Evolutionary conservation across 768 basidiomycete species (phyloP), one percentile per base, ranked within the genome.

Genomic region (Tephrocybe sp.): DNA sequence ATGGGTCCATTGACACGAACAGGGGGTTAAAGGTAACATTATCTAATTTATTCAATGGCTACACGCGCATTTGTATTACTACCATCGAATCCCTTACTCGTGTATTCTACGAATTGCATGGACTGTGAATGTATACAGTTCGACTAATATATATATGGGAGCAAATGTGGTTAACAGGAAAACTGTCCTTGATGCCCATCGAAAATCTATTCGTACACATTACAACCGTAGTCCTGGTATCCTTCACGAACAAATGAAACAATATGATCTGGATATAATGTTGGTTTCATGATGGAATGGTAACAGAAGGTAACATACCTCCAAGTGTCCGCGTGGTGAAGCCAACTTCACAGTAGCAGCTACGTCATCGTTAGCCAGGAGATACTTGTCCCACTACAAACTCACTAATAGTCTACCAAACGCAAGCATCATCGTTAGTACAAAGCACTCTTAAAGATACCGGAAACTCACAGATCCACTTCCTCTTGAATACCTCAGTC

Each of bases 301-400:
- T n/a, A 39, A n/a, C 34, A n/a, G 21, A 30, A 47, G 41, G 44
- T 61, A 35, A 22, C 44, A 63, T 65, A 81, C 84, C 84, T 53
- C 86, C 86, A 4, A 87, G 63, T 4, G 78, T 77, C 16, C 86
- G 71, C 27, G 82, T 82, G 8, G 82, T 76, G 61, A 88, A 88
- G 3, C 86, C 86, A n/a, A 82, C 78, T 69, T 88, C 85, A 56
- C 83, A 87, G 59, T 88, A 88, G 58, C 77, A 79, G 63, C 82
- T 84, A 54, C 31, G 5, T n/a, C n/a, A n/a, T n/a, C n/a, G n/a
- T n/a, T n/a, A n/a, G n/a, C n/a, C n/a, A n/a, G n/a, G n/a, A n/a
- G n/a, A n/a, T n/a, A n/a, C n/a, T n/a, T n/a, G n/a, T n/a, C n/a
- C n/a, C n/a, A n/a, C n/a, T n/a, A n/a, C n/a, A 38, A 11, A 65